Conservation (phyloP, 495 filamentous ascomycete genomes). For the Aspergillus nanangensis region DNA sequence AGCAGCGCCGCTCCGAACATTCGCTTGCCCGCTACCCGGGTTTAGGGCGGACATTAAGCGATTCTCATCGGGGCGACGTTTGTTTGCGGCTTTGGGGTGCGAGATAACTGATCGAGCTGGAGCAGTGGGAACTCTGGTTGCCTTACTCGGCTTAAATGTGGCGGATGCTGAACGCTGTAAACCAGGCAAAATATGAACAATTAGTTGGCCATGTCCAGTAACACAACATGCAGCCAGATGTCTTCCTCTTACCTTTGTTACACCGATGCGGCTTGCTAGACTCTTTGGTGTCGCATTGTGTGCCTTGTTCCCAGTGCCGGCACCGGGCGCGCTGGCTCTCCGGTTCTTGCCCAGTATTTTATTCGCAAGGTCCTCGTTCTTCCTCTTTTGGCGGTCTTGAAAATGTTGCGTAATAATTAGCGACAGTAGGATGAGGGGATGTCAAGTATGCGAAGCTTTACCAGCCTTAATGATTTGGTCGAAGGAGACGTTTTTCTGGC, state of each 20-base stretch:
- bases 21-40: conserved; percentile 23
- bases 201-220: neutral
- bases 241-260: conserved; percentile 56
- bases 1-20: conserved; percentile 18
- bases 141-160: conserved; percentile 30
- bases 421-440: neutral
- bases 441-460: conserved; percentile 20
- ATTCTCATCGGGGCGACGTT: conserved; percentile 34
- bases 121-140: conserved; percentile 16
- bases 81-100: conserved; percentile 22
- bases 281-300: conserved; percentile 44
- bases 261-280: conserved; percentile 71
- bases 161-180: conserved; percentile 41
- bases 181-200: neutral
- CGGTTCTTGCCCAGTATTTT: conserved; percentile 65
- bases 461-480: conserved; percentile 63
- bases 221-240: neutral
- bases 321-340: conserved; percentile 51
- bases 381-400: conserved; percentile 68
- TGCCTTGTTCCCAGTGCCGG: conserved; percentile 40
- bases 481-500: conserved; percentile 51
- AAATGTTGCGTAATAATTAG: neutral
- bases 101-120: conserved; percentile 19
- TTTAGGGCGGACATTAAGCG: conserved; percentile 34
- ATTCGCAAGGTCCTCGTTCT: conserved; percentile 66